Evolutionary conservation across 352 stramenopile genomes (phyloP).

Genomic region (Phytophthora crassamura): DNA sequence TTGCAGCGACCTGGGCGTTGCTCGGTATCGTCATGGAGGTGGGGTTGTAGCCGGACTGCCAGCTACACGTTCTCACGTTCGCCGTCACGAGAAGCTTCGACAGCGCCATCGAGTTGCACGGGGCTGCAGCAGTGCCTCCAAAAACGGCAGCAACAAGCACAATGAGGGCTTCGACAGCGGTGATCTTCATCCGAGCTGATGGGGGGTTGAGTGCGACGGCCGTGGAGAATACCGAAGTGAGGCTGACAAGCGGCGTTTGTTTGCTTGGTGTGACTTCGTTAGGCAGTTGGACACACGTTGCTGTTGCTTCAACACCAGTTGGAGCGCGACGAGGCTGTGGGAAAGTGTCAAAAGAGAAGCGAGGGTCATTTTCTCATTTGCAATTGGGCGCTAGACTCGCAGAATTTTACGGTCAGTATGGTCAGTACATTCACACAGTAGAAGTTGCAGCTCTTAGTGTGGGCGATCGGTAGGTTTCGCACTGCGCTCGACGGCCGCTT

Average conservation of each 20-base stretch:
- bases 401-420: too few relatives aligned
- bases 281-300: constrained; percentile 16
- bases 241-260: neutral
- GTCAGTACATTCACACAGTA: too few relatives aligned
- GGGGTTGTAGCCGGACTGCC: constrained; percentile 42
- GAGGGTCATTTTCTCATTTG: too few relatives aligned
- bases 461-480: too few relatives aligned
- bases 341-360: too few relatives aligned
- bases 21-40: constrained; percentile 33
- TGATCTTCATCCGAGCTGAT: constrained; percentile 27
- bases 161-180: constrained; percentile 5
- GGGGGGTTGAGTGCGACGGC: neutral
- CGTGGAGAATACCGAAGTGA: constrained; percentile 28
- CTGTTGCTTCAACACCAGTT: too few relatives aligned
- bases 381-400: constrained; percentile 11
- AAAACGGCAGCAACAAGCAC: constrained; percentile 6
- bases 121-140: constrained; percentile 7
- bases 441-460: too few relatives aligned
- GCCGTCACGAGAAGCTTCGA: constrained; percentile 31
- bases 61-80: constrained; percentile 38
- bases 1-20: constrained; percentile 30
- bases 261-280: neutral
- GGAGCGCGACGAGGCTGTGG: neutral
- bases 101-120: constrained; percentile 37
- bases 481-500: too few relatives aligned